Evolutionary conservation across 768 basidiomycete genomes (phyloP), one percentile per base, ranked within the genome.

Genomic region (Mrakia blollopis): DNA sequence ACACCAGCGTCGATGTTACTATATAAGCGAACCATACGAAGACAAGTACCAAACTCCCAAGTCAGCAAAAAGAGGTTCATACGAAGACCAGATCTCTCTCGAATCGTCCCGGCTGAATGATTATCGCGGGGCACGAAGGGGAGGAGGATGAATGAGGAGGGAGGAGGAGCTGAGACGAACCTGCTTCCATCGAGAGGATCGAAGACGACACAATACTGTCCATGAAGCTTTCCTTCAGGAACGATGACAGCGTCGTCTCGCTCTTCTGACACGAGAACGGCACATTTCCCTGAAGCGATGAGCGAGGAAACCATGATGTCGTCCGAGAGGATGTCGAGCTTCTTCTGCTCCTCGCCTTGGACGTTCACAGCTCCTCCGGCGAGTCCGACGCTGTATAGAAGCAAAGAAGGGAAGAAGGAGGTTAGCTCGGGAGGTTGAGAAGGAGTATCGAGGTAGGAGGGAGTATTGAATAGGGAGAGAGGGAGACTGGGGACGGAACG

Each of bases 251-350:
- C 94, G 30, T 97, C 89, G 14, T 97, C 78, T 30, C 93, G 87
- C 82, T 98, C 95, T 84, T 99, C 97, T 25, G 94, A 95, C 79
- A 99, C 94, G 80, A 99, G 91, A 21, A 99, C 97, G 21, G 94
- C 91, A 10, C 91, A 92, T 88, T 94, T 97, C 73, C 97, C 94
- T n/a, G 92, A 95, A 4, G 95, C 95, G 60, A 93, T 89, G 47
- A 99, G 88, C 67, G 95, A 91, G 82, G 98, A 98, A 81, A 98
- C 88, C 97, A 99, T 98, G 87, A 99, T 99, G 83, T 99, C 95
- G 83, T 99, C 98, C 21, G 94, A 92, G 44, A 83, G 87, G n/a
- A 97, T 91, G 82, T 97, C 95, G 73, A 99, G 88, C 85, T 99
- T 99, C 88, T 99, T 99, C 87, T 99, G 97, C 82, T 98, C 97